A percentile compares a stretch with the other conserved stretches of the same genome.
These are phyloP conservation scores for Tulasnella sp. DNA, from an alignment of 768 basidiomycete species.

Conservation along the genomic window DNA sequence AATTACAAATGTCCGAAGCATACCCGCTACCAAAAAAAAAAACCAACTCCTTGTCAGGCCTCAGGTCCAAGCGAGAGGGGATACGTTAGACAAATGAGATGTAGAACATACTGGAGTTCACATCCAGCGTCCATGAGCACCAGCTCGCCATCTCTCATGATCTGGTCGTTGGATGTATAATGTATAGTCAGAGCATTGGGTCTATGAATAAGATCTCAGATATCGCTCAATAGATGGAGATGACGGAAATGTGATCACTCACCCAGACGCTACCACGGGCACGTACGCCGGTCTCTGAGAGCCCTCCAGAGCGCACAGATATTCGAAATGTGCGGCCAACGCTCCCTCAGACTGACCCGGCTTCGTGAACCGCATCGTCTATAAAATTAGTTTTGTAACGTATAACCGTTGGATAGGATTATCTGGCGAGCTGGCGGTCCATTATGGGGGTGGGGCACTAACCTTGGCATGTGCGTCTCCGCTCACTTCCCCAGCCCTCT, in stretches of 20 bases:
- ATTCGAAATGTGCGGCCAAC: conserved; percentile 80
- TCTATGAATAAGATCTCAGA: conserved; percentile 29
- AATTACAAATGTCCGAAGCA: conserved; percentile 84
- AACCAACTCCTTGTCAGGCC: conserved; percentile 6
- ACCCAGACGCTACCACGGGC: conserved; percentile 95
- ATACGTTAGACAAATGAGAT: neutral
- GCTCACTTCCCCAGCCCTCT: conserved; percentile 77
- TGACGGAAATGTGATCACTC: conserved; percentile 8
- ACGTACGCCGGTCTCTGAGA: conserved; percentile 90
- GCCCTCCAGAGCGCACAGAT: conserved; percentile 66
- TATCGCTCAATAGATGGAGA: neutral
- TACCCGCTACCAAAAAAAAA: conserved; percentile 49
- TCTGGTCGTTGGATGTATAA: conserved; percentile 83
- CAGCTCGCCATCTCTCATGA: conserved; percentile 58
- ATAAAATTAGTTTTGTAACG: neutral
- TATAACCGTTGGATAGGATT: neutral
- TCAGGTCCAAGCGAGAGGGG: neutral
- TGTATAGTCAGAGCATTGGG: conserved; percentile 87
- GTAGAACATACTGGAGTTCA: conserved; percentile 61
- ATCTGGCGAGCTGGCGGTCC: no score
- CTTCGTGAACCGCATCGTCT: conserved; percentile 76
- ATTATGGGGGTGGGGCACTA: neutral
- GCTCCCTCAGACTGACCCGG: conserved; percentile 47
- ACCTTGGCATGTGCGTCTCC: conserved; percentile 77
- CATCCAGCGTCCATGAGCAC: conserved; percentile 87